Evolutionary conservation across 1,284 basidiomycete species (phyloP).

Genomic region (Ceratobasidium sp.): DNA sequence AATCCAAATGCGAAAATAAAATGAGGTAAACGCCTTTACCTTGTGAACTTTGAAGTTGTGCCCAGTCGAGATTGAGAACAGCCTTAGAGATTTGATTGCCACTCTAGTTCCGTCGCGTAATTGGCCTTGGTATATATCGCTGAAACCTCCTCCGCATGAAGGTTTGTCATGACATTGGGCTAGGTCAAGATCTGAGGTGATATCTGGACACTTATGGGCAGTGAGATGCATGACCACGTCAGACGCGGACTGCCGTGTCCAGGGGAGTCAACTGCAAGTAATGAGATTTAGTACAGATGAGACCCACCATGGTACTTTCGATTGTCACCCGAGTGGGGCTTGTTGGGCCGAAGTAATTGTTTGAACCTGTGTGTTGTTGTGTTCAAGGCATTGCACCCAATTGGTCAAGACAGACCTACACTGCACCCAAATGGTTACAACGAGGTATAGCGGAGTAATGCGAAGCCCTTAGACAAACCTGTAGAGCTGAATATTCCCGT

Average conservation of each 20-base stretch:
- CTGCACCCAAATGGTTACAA: neutral
- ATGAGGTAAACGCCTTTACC: neutral
- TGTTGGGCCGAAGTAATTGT: neutral
- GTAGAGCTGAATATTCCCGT: neutral
- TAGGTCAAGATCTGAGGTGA: neutral
- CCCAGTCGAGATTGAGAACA: neutral
- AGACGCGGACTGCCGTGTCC: neutral
- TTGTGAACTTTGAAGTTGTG: neutral
- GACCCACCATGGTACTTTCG: neutral
- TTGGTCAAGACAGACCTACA: neutral
- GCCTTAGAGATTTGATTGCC: conserved; percentile 12
- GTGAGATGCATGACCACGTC: neutral
- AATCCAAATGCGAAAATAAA: neutral
- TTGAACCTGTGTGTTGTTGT: neutral
- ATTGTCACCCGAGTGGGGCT: conserved; percentile 9
- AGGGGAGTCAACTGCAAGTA: neutral
- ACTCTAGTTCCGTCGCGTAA: neutral
- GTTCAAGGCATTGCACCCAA: neutral
- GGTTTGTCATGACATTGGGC: neutral
- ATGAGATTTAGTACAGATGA: neutral
- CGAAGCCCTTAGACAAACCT: neutral
- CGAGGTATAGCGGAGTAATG: neutral
- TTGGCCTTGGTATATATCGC: conserved; percentile 19
- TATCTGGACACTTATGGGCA: neutral
- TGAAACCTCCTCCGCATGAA: neutral